Conservation (phyloP, 148 eudicot genomes). For the Chenopodium quinoa region DNA sequence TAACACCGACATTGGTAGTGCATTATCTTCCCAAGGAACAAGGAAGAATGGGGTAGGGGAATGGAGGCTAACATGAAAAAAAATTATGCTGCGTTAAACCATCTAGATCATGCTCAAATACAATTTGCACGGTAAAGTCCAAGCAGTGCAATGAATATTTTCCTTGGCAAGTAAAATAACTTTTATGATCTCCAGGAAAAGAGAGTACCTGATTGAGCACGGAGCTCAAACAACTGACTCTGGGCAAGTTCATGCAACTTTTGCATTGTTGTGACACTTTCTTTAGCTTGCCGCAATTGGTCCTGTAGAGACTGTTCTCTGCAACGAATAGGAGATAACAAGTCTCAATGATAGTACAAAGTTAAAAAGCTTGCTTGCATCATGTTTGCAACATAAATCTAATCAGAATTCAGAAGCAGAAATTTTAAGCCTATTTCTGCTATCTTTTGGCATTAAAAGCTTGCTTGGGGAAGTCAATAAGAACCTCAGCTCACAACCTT, state of each 20-base stretch:
- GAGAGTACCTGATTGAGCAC: slow-evolving; percentile 82
- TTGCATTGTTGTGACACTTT: slow-evolving; percentile 93
- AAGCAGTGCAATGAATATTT: not conserved
- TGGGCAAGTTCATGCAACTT: slow-evolving; percentile 97
- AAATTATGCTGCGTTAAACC: not conserved
- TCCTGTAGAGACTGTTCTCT: slow-evolving; percentile 92
- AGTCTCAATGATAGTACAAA: not conserved
- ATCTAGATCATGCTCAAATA: not conserved
- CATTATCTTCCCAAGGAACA: not conserved
- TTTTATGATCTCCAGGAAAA: not conserved
- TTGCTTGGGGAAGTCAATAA: too few relatives aligned
- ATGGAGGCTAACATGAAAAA: not conserved
- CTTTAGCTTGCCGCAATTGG: slow-evolving; percentile 93
- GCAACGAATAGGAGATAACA: slow-evolving; percentile 38
- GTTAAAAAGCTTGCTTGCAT: not conserved
- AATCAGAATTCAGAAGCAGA: not conserved
- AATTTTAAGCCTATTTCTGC: not conserved
- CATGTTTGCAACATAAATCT: not conserved
- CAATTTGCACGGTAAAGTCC: not conserved
- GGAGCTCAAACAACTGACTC: slow-evolving; percentile 92
- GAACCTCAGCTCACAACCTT: too few relatives aligned
- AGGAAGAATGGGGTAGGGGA: not conserved
- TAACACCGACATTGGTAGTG: not conserved
- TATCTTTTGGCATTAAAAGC: not conserved
- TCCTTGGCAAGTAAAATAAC: slow-evolving; percentile 1